These are phyloP conservation scores for Solanum hybrid DNA, from an alignment of 305 asterid species.

Conservation along the genomic window DNA sequence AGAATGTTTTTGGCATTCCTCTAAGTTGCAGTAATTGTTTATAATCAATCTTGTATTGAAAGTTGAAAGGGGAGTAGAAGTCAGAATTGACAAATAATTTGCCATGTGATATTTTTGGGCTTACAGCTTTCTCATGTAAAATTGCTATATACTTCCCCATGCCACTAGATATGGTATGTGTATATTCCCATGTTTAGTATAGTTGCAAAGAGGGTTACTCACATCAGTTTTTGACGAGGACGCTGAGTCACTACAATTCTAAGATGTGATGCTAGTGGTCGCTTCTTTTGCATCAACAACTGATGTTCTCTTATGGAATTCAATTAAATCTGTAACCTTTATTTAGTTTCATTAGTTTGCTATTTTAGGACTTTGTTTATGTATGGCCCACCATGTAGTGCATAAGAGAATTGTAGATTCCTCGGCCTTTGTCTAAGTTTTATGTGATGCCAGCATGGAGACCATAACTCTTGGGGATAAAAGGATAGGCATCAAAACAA, in stretches of 20 bases:
- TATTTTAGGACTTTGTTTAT: neutral
- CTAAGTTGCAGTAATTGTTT: neutral
- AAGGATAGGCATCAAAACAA: constrained; percentile 23
- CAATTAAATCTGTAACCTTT: neutral
- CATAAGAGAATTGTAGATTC: neutral
- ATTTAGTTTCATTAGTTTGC: neutral
- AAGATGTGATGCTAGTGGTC: neutral
- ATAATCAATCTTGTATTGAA: neutral
- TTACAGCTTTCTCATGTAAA: neutral
- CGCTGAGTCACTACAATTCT: neutral
- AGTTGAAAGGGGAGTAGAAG: neutral
- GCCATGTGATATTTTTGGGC: neutral
- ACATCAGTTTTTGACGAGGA: neutral
- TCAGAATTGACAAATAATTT: neutral
- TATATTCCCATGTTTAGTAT: neutral
- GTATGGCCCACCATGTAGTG: neutral
- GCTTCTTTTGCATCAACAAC: neutral
- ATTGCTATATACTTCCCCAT: neutral
- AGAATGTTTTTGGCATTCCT: neutral
- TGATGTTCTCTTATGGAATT: neutral
- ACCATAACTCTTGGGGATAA: constrained; percentile 26
- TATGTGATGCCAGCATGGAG: constrained; percentile 21
- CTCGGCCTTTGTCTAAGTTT: constrained; percentile 3
- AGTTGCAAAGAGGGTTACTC: neutral
- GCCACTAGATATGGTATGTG: neutral